These are phyloP conservation scores for Cryomyces antarcticus DNA, from an alignment of 495 filamentous ascomycete genomes.

Conservation along the genomic window DNA sequence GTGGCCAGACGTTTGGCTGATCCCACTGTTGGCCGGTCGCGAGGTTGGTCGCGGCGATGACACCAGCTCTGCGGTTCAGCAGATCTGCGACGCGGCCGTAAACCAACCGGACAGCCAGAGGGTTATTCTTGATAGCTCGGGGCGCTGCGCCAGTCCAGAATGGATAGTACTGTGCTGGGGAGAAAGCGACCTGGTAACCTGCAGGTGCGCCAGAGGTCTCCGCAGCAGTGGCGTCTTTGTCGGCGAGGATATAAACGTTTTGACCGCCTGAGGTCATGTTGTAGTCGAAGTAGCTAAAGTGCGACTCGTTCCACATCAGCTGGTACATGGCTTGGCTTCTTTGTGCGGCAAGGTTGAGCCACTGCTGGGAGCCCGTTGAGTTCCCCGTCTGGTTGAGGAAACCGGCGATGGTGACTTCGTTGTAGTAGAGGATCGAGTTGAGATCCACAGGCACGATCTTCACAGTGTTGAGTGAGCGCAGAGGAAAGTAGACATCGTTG, in stretches of 20 bases:
- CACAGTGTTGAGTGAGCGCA: slow-evolving; percentile 11
- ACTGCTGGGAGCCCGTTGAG: slow-evolving; percentile 2
- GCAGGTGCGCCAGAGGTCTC: slow-evolving; percentile 7
- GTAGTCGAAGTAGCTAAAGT: slow-evolving; percentile 14
- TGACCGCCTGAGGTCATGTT: slow-evolving; percentile 10
- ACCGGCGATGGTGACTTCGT: slow-evolving; percentile 8
- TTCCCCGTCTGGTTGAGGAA: slow-evolving; percentile 7
- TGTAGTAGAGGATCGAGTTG: slow-evolving; percentile 14
- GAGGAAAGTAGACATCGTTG: slow-evolving; percentile 12
- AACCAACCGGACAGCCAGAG: slow-evolving; percentile 5
- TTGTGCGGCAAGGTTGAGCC: slow-evolving; percentile 3
- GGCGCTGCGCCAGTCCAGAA: slow-evolving; percentile 15
- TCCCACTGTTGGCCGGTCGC: slow-evolving; percentile 14
- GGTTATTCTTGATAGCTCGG: slow-evolving; percentile 8
- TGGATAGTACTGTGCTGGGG: slow-evolving; percentile 11
- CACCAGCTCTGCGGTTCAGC: slow-evolving; percentile 6
- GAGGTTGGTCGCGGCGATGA: slow-evolving; percentile 12
- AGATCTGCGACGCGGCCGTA: slow-evolving; percentile 4
- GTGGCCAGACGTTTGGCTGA: slow-evolving; percentile 15
- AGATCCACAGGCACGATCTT: slow-evolving; percentile 11
- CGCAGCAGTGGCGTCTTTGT: slow-evolving; percentile 2
- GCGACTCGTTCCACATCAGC: slow-evolving; percentile 8
- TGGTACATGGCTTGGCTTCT: slow-evolving; percentile 11
- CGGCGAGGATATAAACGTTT: slow-evolving; percentile 6
- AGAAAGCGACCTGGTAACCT: slow-evolving; percentile 7